Conservation (phyloP, 371 early-diverging fungal species). For the Saksenaea vasiformis region DNA sequence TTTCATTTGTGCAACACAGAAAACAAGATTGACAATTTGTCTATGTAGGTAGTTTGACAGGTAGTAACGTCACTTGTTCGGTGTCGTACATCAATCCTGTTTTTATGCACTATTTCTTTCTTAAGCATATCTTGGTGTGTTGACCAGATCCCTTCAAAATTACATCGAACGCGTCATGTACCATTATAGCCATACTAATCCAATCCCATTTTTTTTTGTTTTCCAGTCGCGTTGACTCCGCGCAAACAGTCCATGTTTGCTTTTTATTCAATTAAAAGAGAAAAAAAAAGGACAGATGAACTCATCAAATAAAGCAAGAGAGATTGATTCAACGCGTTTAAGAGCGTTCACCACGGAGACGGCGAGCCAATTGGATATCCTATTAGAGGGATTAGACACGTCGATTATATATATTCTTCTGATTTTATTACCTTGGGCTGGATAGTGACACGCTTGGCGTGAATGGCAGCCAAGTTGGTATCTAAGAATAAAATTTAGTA, state of each 20-base stretch:
- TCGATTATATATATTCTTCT: neutral
- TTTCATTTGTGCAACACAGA: too few species aligned
- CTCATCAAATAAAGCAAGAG: neutral
- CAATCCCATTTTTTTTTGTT: neutral
- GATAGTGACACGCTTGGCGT: conserved; percentile 99
- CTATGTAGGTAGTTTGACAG: too few species aligned
- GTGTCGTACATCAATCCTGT: too few species aligned
- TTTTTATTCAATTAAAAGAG: neutral
- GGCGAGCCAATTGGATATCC: conserved; percentile 91
- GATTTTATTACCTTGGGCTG: conserved; percentile 74
- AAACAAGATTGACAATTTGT: too few species aligned
- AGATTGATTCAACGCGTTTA: conserved; percentile 9
- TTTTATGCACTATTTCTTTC: too few species aligned
- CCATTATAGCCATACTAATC: too few species aligned
- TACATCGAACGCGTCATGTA: too few species aligned
- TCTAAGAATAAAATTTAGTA: conserved; percentile 40
- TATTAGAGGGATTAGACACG: conserved; percentile 18
- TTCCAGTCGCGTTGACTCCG: neutral
- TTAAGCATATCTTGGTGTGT: too few species aligned
- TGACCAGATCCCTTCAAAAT: too few species aligned
- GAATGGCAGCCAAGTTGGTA: conserved; percentile 98
- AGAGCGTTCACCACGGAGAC: conserved; percentile 66
- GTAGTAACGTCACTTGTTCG: too few species aligned
- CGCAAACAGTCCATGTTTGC: neutral
- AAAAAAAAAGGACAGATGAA: neutral